These are phyloP conservation scores for Pichia heedii DNA, from an alignment of 805 yeast species.

Conservation along the genomic window DNA sequence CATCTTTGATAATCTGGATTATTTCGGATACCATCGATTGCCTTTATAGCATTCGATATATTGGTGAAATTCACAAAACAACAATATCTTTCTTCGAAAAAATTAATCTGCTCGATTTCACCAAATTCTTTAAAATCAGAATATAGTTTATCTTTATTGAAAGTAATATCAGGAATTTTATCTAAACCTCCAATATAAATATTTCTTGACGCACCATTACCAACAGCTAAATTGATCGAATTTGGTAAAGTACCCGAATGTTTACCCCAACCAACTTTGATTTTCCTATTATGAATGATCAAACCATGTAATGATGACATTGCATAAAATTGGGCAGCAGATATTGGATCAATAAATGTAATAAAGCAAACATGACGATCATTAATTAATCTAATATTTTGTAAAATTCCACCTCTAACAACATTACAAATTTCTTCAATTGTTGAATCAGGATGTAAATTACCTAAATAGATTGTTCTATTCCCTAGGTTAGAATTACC, in stretches of 20 bases:
- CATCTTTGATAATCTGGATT: conserved; percentile 58
- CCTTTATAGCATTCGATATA: conserved; percentile 83
- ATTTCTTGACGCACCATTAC: conserved; percentile 90
- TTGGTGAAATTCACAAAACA: conserved; percentile 89
- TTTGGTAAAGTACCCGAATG: conserved; percentile 89
- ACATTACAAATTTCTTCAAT: conserved; percentile 93
- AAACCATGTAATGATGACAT: conserved; percentile 87
- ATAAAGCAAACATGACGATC: conserved; percentile 91
- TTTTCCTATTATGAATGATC: conserved; percentile 74
- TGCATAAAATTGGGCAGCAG: conserved; percentile 96
- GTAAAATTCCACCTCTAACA: conserved; percentile 89
- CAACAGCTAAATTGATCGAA: conserved; percentile 80
- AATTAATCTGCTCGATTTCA: conserved; percentile 91
- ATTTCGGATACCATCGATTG: conserved; percentile 83
- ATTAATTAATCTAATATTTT: conserved; percentile 66
- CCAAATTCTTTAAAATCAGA: conserved; percentile 76
- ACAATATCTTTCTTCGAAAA: conserved; percentile 73
- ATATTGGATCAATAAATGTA: conserved; percentile 92
- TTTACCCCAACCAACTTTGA: conserved; percentile 96
- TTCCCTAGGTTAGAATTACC: conserved; percentile 89
- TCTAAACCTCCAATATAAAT: conserved; percentile 67
- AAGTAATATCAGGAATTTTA: conserved; percentile 22
- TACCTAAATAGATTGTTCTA: conserved; percentile 86
- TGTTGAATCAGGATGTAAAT: conserved; percentile 78
- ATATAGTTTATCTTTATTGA: conserved; percentile 43